Evolutionary conservation across 768 basidiomycete genomes (phyloP), one percentile per base, ranked within the genome.

Genomic region (Pilatotrama ljubarskyi): DNA sequence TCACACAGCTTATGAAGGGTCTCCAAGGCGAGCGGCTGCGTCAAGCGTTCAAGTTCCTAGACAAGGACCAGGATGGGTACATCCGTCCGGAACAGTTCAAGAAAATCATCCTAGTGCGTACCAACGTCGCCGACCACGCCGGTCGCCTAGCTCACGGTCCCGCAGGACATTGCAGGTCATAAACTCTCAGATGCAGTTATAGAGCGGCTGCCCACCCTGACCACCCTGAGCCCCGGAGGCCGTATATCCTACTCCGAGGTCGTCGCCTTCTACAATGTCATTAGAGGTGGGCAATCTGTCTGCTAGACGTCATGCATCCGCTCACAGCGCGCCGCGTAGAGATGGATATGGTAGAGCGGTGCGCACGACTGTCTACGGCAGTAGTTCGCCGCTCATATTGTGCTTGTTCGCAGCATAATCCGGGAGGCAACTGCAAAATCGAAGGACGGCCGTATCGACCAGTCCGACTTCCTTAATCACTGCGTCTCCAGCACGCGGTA

Each of bases 1-100:
- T 98, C 76, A 97, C 95, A 29, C 95, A 98, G 76, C 78, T 98
- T 60, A 97, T 99, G 93, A 98, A 98, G 75, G 96, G 95, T 42
- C 83, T 98, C 56, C 97, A 98, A 77, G 97, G 95, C 69, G 97
- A 99, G 76, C 88, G 97, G 32, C 80, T 99, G 55, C 90, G 97
- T 61, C 97, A 99, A 76, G 90, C 95, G 24, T 99, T 98, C 80
- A 90, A 86, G 76, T 85, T 87, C 75, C 82, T 98, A 70, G 96
- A 98, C 75, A 77, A 80, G 49, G 90, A 96, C 70, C 85, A 90
- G 70, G 92, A 96, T 70, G 97, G 97, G 44, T 93, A 96, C 76
- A 98, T 99, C 75, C 80, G 78, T 64, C 91, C 95, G 17, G 91
- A 93, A 52, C 87, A 98, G 70, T 98, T 98, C 77, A 94, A 97